These are phyloP conservation scores for Dioscorea alata DNA, from an alignment of 106 monocot species.

Conservation along the genomic window DNA sequence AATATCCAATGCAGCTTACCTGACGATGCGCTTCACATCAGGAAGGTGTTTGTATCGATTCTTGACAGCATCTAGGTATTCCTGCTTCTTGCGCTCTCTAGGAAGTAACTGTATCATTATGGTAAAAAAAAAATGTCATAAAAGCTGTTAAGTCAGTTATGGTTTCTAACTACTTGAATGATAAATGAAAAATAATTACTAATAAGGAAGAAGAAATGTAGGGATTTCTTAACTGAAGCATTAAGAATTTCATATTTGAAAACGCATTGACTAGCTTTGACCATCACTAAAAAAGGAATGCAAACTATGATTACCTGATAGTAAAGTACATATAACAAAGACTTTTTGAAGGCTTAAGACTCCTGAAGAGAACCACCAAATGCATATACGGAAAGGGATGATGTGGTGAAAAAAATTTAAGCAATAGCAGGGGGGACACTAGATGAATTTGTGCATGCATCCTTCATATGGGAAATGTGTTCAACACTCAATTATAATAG, in stretches of 20 bases:
- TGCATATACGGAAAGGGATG: too few relatives aligned
- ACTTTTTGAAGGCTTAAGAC: too few relatives aligned
- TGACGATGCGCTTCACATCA: conserved; percentile 91
- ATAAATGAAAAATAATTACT: not conserved
- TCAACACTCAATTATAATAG: too few relatives aligned
- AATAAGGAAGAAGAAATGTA: not conserved
- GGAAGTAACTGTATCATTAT: conserved; percentile 69
- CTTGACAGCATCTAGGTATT: conserved; percentile 84
- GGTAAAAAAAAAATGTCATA: not conserved
- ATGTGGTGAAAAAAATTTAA: too few relatives aligned
- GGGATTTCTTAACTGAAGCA: not conserved
- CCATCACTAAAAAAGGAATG: not conserved
- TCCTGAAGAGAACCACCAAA: too few relatives aligned
- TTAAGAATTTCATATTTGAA: not conserved
- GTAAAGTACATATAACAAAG: too few relatives aligned
- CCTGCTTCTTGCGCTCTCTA: conserved; percentile 81
- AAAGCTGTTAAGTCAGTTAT: not conserved
- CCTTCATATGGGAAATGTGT: too few relatives aligned
- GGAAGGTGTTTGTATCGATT: conserved; percentile 92
- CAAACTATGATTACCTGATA: too few relatives aligned
- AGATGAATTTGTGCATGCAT: too few relatives aligned
- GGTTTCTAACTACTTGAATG: not conserved
- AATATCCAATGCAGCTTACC: conserved; percentile 28
- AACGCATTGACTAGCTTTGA: not conserved
- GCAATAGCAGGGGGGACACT: too few relatives aligned